A percentile compares a stretch with the other conserved stretches of the same genome.
Evolutionary conservation across 805 yeast genomes (phyloP).

Genomic region (Candida dajiaensis): DNA sequence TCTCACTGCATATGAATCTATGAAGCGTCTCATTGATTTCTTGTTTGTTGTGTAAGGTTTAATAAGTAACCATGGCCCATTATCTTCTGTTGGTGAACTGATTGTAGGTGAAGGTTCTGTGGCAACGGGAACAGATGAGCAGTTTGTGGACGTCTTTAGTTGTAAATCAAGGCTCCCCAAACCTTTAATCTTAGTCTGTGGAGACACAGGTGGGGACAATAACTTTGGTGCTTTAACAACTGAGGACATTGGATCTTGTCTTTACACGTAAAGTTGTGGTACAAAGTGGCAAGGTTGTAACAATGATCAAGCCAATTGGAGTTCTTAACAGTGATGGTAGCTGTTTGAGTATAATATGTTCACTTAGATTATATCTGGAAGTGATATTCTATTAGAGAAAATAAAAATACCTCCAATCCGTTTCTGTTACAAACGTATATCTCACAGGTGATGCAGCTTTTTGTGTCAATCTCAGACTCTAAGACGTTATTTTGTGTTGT

Average conservation of each 20-base stretch:
- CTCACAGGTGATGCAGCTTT: too few relatives aligned
- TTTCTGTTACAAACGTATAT: too few relatives aligned
- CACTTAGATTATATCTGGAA: too few relatives aligned
- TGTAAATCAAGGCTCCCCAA: not conserved
- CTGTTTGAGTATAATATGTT: too few relatives aligned
- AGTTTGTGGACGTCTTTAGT: not conserved
- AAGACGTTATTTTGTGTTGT: too few relatives aligned
- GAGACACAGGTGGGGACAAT: conserved; percentile 17
- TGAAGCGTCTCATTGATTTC: not conserved
- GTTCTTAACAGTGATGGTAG: too few relatives aligned
- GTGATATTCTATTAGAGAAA: too few relatives aligned
- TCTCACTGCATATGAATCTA: not conserved
- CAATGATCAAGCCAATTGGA: too few relatives aligned
- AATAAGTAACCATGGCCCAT: not conserved
- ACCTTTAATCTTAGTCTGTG: conserved; percentile 4
- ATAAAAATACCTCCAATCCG: too few relatives aligned
- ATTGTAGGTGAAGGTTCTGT: not conserved
- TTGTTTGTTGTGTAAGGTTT: not conserved
- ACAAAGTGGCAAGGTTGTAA: too few relatives aligned
- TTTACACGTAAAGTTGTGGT: not conserved
- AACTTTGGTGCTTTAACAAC: not conserved
- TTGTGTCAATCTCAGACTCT: too few relatives aligned
- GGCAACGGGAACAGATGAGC: too few relatives aligned
- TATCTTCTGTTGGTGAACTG: not conserved
- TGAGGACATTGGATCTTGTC: not conserved